phyloP scores from a whole-genome alignment of 805 yeast genomes.

The Candida incommunis region DNA sequence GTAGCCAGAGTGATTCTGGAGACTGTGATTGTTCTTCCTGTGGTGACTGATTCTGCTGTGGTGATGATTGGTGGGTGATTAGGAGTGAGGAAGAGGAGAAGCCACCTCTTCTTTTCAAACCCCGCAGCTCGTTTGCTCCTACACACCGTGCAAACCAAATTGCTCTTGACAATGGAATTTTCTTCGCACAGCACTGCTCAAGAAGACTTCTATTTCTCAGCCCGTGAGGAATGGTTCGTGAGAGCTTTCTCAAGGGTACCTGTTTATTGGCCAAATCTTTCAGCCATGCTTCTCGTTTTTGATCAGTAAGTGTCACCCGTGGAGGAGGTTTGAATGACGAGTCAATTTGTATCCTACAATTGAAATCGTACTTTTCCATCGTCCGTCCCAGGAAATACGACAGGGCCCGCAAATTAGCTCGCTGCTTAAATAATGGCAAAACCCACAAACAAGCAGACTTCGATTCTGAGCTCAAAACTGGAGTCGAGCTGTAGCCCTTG shows the following conservation, averaged over 20 bases:
- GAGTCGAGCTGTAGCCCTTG: background rate
- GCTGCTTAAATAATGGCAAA: slow-evolving; percentile 24
- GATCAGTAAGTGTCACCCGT: slow-evolving; percentile 79
- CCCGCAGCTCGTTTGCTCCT: slow-evolving; percentile 60
- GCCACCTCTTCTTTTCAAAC: slow-evolving; percentile 35
- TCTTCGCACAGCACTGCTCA: slow-evolving; percentile 55
- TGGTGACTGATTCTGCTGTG: background rate
- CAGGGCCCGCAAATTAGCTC: slow-evolving; percentile 33
- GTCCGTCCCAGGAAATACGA: slow-evolving; percentile 34
- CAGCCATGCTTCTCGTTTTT: slow-evolving; percentile 75
- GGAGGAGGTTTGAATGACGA: slow-evolving; percentile 69
- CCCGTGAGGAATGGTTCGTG: slow-evolving; percentile 84
- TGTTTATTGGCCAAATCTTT: slow-evolving; percentile 57
- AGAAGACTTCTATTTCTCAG: slow-evolving; percentile 56
- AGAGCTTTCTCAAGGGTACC: slow-evolving; percentile 50
- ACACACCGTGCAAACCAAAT: slow-evolving; percentile 87
- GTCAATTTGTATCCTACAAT: slow-evolving; percentile 32
- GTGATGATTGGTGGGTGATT: background rate
- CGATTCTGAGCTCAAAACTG: background rate
- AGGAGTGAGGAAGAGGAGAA: background rate
- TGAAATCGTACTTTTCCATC: slow-evolving; percentile 30
- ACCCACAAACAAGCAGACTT: slow-evolving; percentile 11
- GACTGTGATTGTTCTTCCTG: slow-evolving; percentile 5
- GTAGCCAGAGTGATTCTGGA: slow-evolving; percentile 49
- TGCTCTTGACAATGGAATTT: slow-evolving; percentile 68